phyloP scores from a whole-genome alignment of 805 yeast genomes.

The Candida jianshihensis region DNA sequence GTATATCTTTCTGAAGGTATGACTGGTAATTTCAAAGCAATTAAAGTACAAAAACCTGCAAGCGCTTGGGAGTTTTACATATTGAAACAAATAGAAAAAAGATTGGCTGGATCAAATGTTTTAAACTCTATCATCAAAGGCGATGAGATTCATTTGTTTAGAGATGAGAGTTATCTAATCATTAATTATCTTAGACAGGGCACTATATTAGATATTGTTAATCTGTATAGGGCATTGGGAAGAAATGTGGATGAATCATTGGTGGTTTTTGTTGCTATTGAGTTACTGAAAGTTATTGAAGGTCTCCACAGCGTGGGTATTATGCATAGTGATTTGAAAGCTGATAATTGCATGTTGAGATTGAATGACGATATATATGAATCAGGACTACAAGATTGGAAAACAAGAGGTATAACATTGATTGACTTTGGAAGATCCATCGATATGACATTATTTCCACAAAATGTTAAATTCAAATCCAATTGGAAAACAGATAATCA shows the following conservation, averaged over 20 bases:
- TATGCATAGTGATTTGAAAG: slow-evolving; percentile 79
- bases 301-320: slow-evolving; percentile 58
- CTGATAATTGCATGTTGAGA: slow-evolving; percentile 80
- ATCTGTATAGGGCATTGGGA: slow-evolving; percentile 32
- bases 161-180: slow-evolving; percentile 21
- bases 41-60: slow-evolving; percentile 67
- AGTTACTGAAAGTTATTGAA: slow-evolving; percentile 53
- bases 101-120: slow-evolving; percentile 24
- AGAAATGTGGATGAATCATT: slow-evolving; percentile 51
- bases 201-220: slow-evolving; percentile 63
- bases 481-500: slow-evolving; percentile 57
- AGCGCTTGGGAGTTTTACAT: slow-evolving; percentile 80
- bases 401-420: slow-evolving; percentile 46
- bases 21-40: slow-evolving; percentile 49
- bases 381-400: slow-evolving; percentile 38
- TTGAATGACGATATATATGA: slow-evolving; percentile 32
- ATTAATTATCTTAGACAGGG: slow-evolving; percentile 44
- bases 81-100: slow-evolving; percentile 45
- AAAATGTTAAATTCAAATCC: slow-evolving; percentile 46
- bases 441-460: slow-evolving; percentile 53
- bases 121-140: slow-evolving; percentile 41
- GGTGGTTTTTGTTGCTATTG: slow-evolving; percentile 55
- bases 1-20: slow-evolving; percentile 66
- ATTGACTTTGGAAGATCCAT: slow-evolving; percentile 82
- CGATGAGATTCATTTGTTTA: slow-evolving; percentile 39